Evolutionary conservation across 179 eudicot genomes (phyloP).

Genomic region (Gypsophila paniculata): DNA sequence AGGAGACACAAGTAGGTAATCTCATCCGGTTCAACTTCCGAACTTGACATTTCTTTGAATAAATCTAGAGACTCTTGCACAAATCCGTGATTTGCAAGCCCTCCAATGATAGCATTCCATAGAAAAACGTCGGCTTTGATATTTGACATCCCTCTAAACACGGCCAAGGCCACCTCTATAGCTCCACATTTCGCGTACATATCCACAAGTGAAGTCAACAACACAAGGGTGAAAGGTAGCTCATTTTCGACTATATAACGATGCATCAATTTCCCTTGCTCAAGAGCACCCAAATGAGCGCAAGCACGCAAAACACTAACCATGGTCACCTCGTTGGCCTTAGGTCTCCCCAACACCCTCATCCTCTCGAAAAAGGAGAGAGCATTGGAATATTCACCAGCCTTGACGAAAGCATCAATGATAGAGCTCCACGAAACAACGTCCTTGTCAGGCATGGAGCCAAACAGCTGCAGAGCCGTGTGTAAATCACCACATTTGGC

Average conservation of each 20-base stretch:
- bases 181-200: slow-evolving; percentile 91
- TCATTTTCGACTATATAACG: slow-evolving; percentile 41
- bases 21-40: slow-evolving; percentile 50
- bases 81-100: slow-evolving; percentile 68
- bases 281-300: slow-evolving; percentile 71
- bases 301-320: slow-evolving; percentile 80
- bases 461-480: slow-evolving; percentile 49
- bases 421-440: slow-evolving; percentile 78
- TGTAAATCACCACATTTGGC: slow-evolving; percentile 60
- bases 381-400: slow-evolving; percentile 49
- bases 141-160: slow-evolving; percentile 44
- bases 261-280: slow-evolving; percentile 61
- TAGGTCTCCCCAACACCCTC: slow-evolving; percentile 34
- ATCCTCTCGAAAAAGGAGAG: slow-evolving; percentile 51
- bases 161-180: slow-evolving; percentile 49
- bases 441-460: slow-evolving; percentile 49
- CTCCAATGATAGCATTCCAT: slow-evolving; percentile 79
- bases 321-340: slow-evolving; percentile 76
- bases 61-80: slow-evolving; percentile 47
- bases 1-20: slow-evolving; percentile 63
- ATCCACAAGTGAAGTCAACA: slow-evolving; percentile 64
- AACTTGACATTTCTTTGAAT: slow-evolving; percentile 48
- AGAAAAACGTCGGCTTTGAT: slow-evolving; percentile 50
- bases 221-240: slow-evolving; percentile 42
- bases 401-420: slow-evolving; percentile 74